Percentiles rank a stretch among this genome's conserved stretches.
Evolutionary conservation across 2,329 filamentous ascomycete genomes (phyloP).

Genomic region (Fusarium luffae): DNA sequence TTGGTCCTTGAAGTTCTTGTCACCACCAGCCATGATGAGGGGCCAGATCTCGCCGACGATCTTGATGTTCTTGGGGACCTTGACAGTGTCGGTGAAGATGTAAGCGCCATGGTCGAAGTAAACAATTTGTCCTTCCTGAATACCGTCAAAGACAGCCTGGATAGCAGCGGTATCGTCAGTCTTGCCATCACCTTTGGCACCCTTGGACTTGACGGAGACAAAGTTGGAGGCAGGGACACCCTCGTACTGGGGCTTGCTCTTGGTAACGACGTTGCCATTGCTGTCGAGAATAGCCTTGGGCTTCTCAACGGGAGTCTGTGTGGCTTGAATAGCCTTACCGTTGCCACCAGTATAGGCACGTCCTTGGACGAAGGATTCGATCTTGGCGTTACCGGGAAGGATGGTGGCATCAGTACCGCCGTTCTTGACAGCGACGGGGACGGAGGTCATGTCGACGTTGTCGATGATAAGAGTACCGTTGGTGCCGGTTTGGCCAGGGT

Average conservation of each 20-base stretch:
- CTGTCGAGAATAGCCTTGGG: slow-evolving; percentile 72
- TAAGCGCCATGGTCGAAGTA: slow-evolving; percentile 83
- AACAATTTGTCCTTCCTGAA: slow-evolving; percentile 71
- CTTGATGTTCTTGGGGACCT: slow-evolving; percentile 81
- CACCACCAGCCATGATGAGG: slow-evolving; percentile 83
- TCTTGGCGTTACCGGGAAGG: slow-evolving; percentile 74
- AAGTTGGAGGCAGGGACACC: slow-evolving; percentile 74
- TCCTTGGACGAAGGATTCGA: slow-evolving; percentile 83
- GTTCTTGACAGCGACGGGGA: slow-evolving; percentile 73
- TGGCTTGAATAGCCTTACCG: slow-evolving; percentile 68
- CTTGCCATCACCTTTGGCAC: slow-evolving; percentile 86
- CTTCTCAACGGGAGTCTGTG: slow-evolving; percentile 67
- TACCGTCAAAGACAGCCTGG: slow-evolving; percentile 79
- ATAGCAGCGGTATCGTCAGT: slow-evolving; percentile 90
- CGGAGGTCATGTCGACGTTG: slow-evolving; percentile 84
- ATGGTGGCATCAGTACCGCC: slow-evolving; percentile 67
- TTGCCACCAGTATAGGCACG: slow-evolving; percentile 69
- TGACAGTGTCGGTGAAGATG: slow-evolving; percentile 74
- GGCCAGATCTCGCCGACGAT: slow-evolving; percentile 95
- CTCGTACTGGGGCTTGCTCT: slow-evolving; percentile 90
- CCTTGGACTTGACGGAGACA: slow-evolving; percentile 82
- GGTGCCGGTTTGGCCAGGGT: slow-evolving; percentile 67
- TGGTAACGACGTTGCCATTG: slow-evolving; percentile 79
- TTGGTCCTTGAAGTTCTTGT: slow-evolving; percentile 76
- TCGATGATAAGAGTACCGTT: slow-evolving; percentile 87